A percentile compares a stretch with the other conserved stretches of the same genome.
These are phyloP conservation scores for Symbiodinium pilosum DNA, from an alignment of 73 alveolate genomes.

Conservation along the genomic window DNA sequence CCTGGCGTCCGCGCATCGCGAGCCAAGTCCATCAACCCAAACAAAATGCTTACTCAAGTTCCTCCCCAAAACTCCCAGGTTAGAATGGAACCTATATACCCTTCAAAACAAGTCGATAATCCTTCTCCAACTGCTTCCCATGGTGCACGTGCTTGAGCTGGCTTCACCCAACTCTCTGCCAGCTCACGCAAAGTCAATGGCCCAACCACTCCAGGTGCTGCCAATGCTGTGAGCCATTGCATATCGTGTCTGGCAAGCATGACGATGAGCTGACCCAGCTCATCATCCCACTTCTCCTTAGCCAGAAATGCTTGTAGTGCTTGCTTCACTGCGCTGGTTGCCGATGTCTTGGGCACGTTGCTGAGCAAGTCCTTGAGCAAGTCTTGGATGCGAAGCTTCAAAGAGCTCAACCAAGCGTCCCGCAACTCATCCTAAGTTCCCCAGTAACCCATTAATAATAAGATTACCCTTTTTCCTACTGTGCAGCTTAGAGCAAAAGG, in stretches of 20 bases:
- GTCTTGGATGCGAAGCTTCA: neutral
- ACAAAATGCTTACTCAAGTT: neutral
- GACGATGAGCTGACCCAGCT: conserved; percentile 11
- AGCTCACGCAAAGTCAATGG: neutral
- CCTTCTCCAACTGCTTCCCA: neutral
- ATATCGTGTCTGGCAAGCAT: neutral
- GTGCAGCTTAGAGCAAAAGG: no score
- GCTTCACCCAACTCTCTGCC: conserved; percentile 7
- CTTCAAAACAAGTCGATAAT: neutral
- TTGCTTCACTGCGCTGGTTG: neutral
- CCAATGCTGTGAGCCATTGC: neutral
- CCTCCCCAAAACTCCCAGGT: neutral
- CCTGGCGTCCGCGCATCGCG: neutral
- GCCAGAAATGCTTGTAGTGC: conserved; percentile 10
- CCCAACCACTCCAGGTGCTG: neutral
- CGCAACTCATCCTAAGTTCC: neutral
- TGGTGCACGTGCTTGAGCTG: neutral
- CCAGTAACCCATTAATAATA: no score
- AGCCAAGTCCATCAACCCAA: neutral
- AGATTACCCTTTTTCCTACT: no score
- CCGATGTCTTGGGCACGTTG: neutral
- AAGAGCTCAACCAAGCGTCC: neutral
- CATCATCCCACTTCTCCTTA: neutral
- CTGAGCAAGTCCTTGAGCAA: neutral
- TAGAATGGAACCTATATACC: no score